These are phyloP conservation scores for Herpotrichia juniperi DNA, from an alignment of 2,329 filamentous ascomycete genomes.

Conservation along the genomic window DNA sequence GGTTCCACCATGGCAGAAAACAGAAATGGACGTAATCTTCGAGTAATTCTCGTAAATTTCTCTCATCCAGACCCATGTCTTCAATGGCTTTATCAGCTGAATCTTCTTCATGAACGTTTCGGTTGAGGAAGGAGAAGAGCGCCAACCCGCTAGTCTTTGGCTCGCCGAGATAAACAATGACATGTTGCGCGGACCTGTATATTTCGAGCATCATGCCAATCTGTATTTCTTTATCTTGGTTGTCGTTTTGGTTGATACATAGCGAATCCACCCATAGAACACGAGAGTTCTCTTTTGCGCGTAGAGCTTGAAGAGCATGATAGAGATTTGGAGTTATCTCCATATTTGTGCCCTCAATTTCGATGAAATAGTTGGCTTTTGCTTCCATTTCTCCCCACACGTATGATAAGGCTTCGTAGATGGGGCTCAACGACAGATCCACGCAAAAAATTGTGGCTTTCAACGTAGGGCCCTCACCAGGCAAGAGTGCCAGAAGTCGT, in stretches of 20 bases:
- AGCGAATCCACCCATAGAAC: constrained; percentile 18
- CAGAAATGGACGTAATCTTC: constrained; percentile 14
- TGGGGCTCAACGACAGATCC: too few species aligned
- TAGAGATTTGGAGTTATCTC: constrained; percentile 10
- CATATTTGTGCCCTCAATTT: constrained; percentile 6
- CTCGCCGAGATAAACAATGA: constrained; percentile 5
- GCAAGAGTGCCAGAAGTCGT: too few species aligned
- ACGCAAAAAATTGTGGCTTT: too few species aligned
- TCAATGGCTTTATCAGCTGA: constrained; percentile 3
- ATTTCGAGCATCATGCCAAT: constrained; percentile 14
- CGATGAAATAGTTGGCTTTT: constrained; percentile 4
- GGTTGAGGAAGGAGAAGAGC: constrained; percentile 6
- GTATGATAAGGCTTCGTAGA: too few species aligned
- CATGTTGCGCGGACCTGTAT: constrained; percentile 7
- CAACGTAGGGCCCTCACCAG: too few species aligned
- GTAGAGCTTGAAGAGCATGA: constrained; percentile 9
- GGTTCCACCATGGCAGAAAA: too few species aligned
- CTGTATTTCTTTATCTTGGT: constrained; percentile 12
- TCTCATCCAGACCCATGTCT: constrained; percentile 5
- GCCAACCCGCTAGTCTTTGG: background rate
- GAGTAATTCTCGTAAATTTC: constrained; percentile 10
- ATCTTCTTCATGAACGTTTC: constrained; percentile 1
- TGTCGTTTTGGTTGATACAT: constrained; percentile 19
- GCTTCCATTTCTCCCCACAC: constrained; percentile 10
- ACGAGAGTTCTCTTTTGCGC: background rate